Conservation (phyloP, 192 early-diverging fungal species). For the Coemansia javaensis region DNA sequence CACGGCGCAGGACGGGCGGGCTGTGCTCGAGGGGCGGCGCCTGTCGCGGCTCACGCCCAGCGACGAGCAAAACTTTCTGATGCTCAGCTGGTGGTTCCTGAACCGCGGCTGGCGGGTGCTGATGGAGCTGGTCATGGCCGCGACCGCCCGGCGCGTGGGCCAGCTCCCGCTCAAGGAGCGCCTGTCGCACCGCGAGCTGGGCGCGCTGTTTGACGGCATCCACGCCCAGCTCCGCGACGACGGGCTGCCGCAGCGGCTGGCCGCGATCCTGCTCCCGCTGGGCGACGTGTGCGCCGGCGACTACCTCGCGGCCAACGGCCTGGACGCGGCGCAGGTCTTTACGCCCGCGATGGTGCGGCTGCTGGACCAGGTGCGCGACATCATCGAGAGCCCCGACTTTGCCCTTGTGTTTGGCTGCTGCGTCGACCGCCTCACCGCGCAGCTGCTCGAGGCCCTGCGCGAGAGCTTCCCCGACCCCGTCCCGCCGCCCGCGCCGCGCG, state of each 20-base stretch:
- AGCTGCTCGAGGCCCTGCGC: conserved; percentile 46
- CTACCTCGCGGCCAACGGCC: conserved; percentile 31
- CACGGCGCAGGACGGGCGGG: not conserved
- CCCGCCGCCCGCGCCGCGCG: conserved; percentile 14
- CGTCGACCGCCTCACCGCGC: conserved; percentile 36
- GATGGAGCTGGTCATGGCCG: conserved; percentile 60
- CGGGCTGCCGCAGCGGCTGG: conserved; percentile 20
- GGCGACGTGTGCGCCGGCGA: conserved; percentile 30
- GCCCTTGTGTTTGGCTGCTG: conserved; percentile 38
- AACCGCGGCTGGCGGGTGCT: conserved; percentile 79
- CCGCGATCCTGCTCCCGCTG: conserved; percentile 30
- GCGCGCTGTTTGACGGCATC: conserved; percentile 52
- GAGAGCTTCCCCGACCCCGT: conserved; percentile 49
- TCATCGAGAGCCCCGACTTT: conserved; percentile 64
- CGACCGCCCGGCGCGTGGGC: conserved; percentile 29
- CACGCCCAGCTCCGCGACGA: conserved; percentile 53
- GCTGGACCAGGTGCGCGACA: conserved; percentile 84
- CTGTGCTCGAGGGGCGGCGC: conserved; percentile 23
- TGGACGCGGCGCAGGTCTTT: conserved; percentile 46
- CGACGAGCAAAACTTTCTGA: conserved; percentile 80
- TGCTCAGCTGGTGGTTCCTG: conserved; percentile 87
- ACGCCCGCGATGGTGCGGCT: conserved; percentile 64
- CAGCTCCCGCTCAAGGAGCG: conserved; percentile 61
- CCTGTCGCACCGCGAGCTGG: conserved; percentile 58
- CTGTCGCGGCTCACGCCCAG: conserved; percentile 18